phyloP scores from a whole-genome alignment of 2,329 filamentous ascomycete genomes.

The Furcasterigmium furcatum region DNA sequence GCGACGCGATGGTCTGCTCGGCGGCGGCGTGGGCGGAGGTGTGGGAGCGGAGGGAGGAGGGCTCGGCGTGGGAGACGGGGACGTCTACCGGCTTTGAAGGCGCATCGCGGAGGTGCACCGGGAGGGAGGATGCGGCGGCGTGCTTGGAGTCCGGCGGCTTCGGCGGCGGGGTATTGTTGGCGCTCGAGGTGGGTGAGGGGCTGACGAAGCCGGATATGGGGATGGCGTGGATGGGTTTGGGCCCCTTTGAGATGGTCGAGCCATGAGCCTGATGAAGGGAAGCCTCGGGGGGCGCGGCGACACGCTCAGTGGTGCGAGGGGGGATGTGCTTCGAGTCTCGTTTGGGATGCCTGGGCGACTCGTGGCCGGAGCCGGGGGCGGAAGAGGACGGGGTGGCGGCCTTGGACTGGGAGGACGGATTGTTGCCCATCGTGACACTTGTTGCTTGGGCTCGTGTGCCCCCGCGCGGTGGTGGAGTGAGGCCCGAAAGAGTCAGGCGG shows the following conservation, averaged over 20 bases:
- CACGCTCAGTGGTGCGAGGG: slow-evolving; percentile 51
- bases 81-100: slow-evolving; percentile 59
- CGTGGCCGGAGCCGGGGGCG: slow-evolving; percentile 17
- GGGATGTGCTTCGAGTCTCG: slow-evolving; percentile 49
- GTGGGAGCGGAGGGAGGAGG: slow-evolving; percentile 31
- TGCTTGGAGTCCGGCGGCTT: slow-evolving; percentile 3
- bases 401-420: slow-evolving; percentile 27
- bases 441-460: slow-evolving; percentile 2
- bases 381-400: slow-evolving; percentile 24
- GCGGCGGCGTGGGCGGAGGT: slow-evolving; percentile 27
- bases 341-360: slow-evolving; percentile 21
- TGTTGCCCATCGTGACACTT: slow-evolving; percentile 28
- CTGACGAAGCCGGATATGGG: slow-evolving; percentile 46
- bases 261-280: slow-evolving; percentile 59
- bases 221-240: slow-evolving; percentile 44
- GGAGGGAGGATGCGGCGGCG: slow-evolving; percentile 15
- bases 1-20: slow-evolving; percentile 43
- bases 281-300: slow-evolving; percentile 58
- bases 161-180: slow-evolving; percentile 4
- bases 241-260: slow-evolving; percentile 45
- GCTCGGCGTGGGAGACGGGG: slow-evolving; percentile 33
- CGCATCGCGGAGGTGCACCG: slow-evolving; percentile 20
- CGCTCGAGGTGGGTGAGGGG: slow-evolving; percentile 32
- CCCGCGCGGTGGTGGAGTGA: neutral
- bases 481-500: neutral